Conservation (phyloP, 257 asterid species). For the Lycium barbarum region DNA sequence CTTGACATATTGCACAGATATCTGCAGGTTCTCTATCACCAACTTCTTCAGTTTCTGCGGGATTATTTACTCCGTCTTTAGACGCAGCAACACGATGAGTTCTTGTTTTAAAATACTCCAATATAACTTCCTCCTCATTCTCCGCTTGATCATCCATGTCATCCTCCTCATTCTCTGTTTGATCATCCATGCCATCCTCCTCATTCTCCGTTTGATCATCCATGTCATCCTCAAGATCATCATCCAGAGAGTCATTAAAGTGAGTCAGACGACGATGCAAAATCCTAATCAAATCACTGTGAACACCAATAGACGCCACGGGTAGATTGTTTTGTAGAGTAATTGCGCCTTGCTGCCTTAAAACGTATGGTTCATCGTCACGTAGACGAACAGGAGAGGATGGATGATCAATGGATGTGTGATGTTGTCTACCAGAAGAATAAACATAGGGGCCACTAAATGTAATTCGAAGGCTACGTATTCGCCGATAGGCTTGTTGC, state of each 20-base stretch:
- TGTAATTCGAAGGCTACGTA: neutral
- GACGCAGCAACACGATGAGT: neutral
- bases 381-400: too few species aligned
- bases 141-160: neutral
- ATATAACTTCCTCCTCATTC: neutral
- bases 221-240: too few species aligned
- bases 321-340: neutral
- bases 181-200: too few species aligned
- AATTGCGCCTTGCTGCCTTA: neutral
- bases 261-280: too few species aligned
- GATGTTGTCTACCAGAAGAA: neutral
- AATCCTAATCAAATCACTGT: neutral
- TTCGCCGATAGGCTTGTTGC: neutral
- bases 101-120: neutral
- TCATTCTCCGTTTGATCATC: too few species aligned
- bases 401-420: neutral
- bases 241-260: too few species aligned
- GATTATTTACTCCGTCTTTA: neutral
- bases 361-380: neutral
- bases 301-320: neutral
- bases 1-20: constrained; percentile 25
- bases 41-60: neutral
- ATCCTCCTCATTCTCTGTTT: neutral
- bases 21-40: neutral
- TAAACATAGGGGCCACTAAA: neutral